Base-by-base conservation (phyloP, 2,329 filamentous ascomycete genomes). In the Sphaerostilbella broomeana region DNA sequence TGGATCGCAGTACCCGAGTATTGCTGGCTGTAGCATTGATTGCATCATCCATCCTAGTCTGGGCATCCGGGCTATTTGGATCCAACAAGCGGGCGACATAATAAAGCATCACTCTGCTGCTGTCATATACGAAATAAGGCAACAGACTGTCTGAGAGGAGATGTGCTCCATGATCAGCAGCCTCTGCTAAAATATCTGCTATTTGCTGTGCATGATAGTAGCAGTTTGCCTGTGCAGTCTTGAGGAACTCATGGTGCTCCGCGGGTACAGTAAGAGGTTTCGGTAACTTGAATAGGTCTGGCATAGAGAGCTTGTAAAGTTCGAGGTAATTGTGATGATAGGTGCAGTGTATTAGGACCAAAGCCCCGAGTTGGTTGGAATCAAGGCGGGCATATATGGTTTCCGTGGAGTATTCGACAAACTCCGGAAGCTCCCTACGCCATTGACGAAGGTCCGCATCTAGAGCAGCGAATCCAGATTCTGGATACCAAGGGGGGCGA, bases 101-200 rank as follows among this genome's bases (percentile, higher is more conserved):
- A 47, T 70, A 70, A 1, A 70, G 49, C 62, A 70, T 68, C 25
- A 69, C 62, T 4, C 67, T 59, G 34, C 63, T 68, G 45, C 66
- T 69, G 38, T 70, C 67, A 46, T 68, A 69, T 2, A 64, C 60
- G 42, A 69, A 70, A 12, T 65, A 68, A 1, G 67, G 67, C 20
- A 69, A 55, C 50, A 68, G 52, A 30, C 63, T 66, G 31, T 70
- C 67, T 0, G 65, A 64, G 17, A 70, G 46, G 24, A 65, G 59
- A 4, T 60, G 51, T 5, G 57, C 50, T 11, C 65, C 67, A 44
- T 68, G 64, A 25, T 61, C 58, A 3, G 60, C 59, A 6, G 64
- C 61, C 37, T 66, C 61, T 6, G 60, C 58, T 13, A 66, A 42
- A 15, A 67, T 64, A 6, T 51, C 51, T 3, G 64, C 56, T 24